Evolutionary conservation across 2,329 filamentous ascomycete genomes (phyloP).

Genomic region (Diplodia sapinea): DNA sequence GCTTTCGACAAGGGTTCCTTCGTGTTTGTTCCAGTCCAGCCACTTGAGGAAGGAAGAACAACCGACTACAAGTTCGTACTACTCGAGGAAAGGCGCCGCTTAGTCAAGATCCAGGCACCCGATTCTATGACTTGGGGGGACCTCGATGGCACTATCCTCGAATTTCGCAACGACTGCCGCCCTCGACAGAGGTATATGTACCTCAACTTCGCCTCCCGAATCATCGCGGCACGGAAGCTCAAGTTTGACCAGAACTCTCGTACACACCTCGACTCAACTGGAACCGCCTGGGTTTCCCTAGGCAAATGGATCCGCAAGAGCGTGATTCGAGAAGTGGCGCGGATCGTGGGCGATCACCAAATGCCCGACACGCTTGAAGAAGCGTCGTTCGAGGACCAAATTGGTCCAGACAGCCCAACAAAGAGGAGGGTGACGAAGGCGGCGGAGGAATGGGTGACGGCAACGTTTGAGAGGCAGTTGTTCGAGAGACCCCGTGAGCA

Average conservation of each 20-base stretch:
- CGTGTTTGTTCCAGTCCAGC: neutral
- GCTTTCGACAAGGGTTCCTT: slow-evolving; percentile 2
- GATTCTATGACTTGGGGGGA: neutral
- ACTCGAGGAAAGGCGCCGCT: neutral
- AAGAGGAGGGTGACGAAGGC: no score
- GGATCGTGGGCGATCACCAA: slow-evolving; percentile 2
- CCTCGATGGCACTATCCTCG: slow-evolving; percentile 1
- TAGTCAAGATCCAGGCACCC: neutral
- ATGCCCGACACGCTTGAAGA: neutral
- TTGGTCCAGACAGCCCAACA: no score
- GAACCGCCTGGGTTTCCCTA: slow-evolving; percentile 1
- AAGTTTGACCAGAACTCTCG: neutral
- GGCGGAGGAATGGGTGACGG: no score
- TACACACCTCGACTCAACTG: neutral
- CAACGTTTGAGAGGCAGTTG: no score
- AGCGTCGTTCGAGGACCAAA: neutral
- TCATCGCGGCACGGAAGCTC: slow-evolving; percentile 4
- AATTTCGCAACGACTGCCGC: neutral
- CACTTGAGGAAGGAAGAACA: neutral
- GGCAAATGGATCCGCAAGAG: slow-evolving; percentile 8
- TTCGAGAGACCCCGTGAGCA: no score
- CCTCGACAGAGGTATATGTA: neutral
- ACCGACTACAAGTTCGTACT: neutral
- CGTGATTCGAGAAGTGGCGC: neutral
- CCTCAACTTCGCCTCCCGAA: neutral